Evolutionary conservation across 1,139 yeast genomes (phyloP).

Genomic region (Lodderomyces theae): DNA sequence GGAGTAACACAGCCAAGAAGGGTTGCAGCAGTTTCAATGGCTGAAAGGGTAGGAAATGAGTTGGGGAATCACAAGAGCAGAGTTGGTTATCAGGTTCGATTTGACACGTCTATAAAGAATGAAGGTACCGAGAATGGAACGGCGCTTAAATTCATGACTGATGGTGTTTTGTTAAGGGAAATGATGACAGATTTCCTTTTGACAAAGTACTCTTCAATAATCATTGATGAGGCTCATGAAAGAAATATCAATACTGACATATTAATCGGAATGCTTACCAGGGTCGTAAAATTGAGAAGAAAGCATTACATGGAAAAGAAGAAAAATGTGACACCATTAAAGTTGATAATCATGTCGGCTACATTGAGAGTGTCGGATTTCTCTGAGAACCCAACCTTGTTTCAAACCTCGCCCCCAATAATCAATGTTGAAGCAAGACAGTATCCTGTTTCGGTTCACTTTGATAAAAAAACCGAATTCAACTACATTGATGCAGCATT

Average conservation of each 20-base stretch:
- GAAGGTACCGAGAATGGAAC: slow-evolving; percentile 55
- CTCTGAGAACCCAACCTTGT: slow-evolving; percentile 72
- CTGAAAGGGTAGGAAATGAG: slow-evolving; percentile 80
- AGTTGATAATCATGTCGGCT: slow-evolving; percentile 86
- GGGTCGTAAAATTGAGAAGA: slow-evolving; percentile 77
- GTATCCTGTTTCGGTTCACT: slow-evolving; percentile 90
- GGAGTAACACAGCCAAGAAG: slow-evolving; percentile 97
- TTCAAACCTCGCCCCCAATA: slow-evolving; percentile 82
- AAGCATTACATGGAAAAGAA: slow-evolving; percentile 51
- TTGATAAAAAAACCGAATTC: slow-evolving; percentile 72
- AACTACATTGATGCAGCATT: slow-evolving; percentile 87
- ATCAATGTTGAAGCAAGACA: slow-evolving; percentile 93
- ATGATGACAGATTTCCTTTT: slow-evolving; percentile 84
- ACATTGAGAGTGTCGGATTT: slow-evolving; percentile 92
- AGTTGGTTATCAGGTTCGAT: slow-evolving; percentile 90
- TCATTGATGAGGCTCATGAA: slow-evolving; percentile 98
- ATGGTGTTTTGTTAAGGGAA: slow-evolving; percentile 92
- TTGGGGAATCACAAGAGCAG: slow-evolving; percentile 72
- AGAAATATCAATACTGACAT: slow-evolving; percentile 95
- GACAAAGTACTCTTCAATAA: slow-evolving; percentile 76
- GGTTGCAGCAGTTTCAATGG: slow-evolving; percentile 98
- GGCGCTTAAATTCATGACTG: slow-evolving; percentile 94
- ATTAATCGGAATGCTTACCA: slow-evolving; percentile 87
- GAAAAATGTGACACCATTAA: slow-evolving; percentile 52
- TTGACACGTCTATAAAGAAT: slow-evolving; percentile 69